Evolutionary conservation across 305 asterid genomes (phyloP).

Genomic region (Nicotiana rustica): DNA sequence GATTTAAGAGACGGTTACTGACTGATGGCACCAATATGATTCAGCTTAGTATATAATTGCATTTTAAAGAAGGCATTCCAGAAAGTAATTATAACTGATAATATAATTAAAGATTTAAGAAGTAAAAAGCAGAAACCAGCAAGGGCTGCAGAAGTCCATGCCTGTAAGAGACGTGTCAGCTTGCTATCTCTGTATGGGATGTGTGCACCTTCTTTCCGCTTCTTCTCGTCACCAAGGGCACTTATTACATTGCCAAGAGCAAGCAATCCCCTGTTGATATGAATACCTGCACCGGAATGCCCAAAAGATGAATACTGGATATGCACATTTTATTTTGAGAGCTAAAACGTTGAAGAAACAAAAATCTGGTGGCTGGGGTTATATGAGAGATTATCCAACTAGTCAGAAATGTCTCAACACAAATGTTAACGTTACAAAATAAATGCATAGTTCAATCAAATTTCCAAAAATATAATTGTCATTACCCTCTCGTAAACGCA

Average conservation of each 20-base stretch:
- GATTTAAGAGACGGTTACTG: background rate
- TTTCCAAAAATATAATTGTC: conserved; percentile 31
- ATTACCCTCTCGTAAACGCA: conserved; percentile 91
- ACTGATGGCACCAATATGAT: background rate
- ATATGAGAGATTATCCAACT: background rate
- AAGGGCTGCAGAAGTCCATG: conserved; percentile 35
- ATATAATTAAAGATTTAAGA: background rate
- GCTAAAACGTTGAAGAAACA: background rate
- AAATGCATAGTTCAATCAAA: conserved; percentile 1
- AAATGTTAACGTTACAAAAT: background rate
- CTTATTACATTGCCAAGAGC: conserved; percentile 98
- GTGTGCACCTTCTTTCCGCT: conserved; percentile 96
- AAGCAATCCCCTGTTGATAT: conserved; percentile 92
- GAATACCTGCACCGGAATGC: conserved; percentile 70
- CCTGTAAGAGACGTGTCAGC: conserved; percentile 93
- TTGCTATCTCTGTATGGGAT: conserved; percentile 99
- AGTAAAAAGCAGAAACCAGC: conserved; percentile 1
- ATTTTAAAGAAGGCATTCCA: background rate
- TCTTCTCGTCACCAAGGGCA: conserved; percentile 96
- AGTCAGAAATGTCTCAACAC: conserved; percentile 11
- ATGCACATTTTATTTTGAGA: conserved; percentile 1
- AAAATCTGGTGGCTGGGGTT: conserved; percentile 29
- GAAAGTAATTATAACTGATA: conserved; percentile 9
- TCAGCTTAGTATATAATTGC: background rate
- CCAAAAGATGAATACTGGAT: background rate